Evolutionary conservation across 345 rosid species (phyloP).

Genomic region (Rhodamnia argentea): DNA sequence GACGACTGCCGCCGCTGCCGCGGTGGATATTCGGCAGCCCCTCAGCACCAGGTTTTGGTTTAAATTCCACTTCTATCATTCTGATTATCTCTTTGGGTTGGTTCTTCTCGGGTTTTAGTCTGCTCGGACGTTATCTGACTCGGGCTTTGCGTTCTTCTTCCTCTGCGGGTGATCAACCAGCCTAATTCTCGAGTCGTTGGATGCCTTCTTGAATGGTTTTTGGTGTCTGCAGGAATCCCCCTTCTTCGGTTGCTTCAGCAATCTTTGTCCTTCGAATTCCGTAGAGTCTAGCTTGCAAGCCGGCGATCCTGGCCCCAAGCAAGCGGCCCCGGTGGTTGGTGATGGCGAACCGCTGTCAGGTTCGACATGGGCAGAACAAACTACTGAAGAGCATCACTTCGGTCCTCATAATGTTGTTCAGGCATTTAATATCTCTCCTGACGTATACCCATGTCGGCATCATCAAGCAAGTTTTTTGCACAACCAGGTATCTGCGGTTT

Average conservation of each 20-base stretch:
- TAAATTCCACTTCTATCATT: not conserved
- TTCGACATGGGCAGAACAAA: not conserved
- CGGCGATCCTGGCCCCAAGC: not conserved
- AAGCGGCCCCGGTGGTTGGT: too few species aligned
- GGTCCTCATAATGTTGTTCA: not conserved
- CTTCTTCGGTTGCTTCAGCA: not conserved
- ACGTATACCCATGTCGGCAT: not conserved
- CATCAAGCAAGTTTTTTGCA: not conserved
- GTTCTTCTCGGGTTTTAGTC: not conserved
- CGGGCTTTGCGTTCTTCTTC: not conserved
- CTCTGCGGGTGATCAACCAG: too few species aligned
- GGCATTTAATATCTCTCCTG: not conserved
- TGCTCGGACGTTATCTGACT: not conserved
- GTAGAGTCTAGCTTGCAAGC: not conserved
- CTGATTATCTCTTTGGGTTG: not conserved
- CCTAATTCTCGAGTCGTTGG: too few species aligned
- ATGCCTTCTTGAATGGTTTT: not conserved
- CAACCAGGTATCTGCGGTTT: not conserved
- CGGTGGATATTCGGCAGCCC: not conserved
- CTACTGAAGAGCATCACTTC: not conserved
- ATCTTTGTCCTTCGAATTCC: not conserved
- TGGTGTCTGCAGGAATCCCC: not conserved
- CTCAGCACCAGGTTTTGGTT: not conserved
- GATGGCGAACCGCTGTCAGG: not conserved
- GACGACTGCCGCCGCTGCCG: not conserved